Conservation (phyloP, 2,329 filamentous ascomycete genomes). For the Fusarium protoensiforme region DNA sequence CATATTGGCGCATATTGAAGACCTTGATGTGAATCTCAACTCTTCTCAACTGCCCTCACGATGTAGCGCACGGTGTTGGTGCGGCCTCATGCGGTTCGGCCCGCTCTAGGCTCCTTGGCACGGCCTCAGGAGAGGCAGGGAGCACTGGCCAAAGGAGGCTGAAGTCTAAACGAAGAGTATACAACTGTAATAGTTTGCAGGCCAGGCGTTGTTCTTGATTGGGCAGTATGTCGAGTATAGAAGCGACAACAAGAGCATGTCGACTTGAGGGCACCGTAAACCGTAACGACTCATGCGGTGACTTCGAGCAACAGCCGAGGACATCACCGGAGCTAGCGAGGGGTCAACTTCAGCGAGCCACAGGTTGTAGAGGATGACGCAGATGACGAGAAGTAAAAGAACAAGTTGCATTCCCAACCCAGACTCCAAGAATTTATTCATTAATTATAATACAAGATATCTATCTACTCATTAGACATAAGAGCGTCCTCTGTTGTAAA, state of each 20-base stretch:
- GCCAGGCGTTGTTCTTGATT: neutral
- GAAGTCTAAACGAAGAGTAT: neutral
- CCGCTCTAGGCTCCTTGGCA: neutral
- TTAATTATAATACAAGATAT: neutral
- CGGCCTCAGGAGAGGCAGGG: neutral
- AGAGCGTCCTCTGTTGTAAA: constrained; percentile 27
- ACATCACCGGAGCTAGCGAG: neutral
- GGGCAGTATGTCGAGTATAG: neutral
- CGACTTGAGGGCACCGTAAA: neutral
- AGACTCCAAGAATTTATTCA: neutral
- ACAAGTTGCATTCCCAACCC: neutral
- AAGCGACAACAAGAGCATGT: neutral
- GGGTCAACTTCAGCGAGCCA: neutral
- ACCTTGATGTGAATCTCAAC: neutral
- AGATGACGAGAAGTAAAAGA: neutral
- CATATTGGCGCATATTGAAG: neutral
- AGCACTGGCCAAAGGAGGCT: neutral
- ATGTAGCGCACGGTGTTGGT: neutral
- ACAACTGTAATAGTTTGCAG: neutral
- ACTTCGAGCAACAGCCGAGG: neutral
- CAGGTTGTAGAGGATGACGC: neutral
- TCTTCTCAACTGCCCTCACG: neutral
- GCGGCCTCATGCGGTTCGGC: neutral
- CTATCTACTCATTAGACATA: neutral
- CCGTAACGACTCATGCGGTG: neutral